These are phyloP conservation scores for Penicillium roqueforti DNA, from an alignment of 495 filamentous ascomycete species.

Conservation along the genomic window DNA sequence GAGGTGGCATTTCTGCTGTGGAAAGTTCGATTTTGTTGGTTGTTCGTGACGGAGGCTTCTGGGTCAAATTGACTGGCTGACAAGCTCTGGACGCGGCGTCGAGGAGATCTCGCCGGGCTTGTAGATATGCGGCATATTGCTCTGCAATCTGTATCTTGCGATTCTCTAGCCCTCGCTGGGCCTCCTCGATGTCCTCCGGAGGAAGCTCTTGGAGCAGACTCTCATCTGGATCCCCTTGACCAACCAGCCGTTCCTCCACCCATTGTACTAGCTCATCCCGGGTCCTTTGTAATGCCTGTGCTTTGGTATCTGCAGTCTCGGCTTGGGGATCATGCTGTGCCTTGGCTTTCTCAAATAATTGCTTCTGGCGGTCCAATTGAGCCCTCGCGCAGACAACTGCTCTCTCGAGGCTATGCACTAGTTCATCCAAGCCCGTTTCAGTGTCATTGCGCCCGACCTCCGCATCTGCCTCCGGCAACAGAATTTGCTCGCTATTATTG, in stretches of 20 bases:
- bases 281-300: conserved; percentile 47
- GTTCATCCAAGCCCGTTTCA: conserved; percentile 37
- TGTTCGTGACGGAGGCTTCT: conserved; percentile 29
- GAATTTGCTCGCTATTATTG: conserved; percentile 35
- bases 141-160: conserved; percentile 46
- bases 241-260: conserved; percentile 64
- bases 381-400: conserved; percentile 60
- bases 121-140: conserved; percentile 42
- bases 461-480: conserved; percentile 37
- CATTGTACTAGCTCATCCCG: conserved; percentile 65
- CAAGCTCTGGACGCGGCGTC: conserved; percentile 37
- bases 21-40: conserved; percentile 14
- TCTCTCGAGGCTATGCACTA: conserved; percentile 60
- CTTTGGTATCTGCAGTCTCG: conserved; percentile 34
- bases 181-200: conserved; percentile 35
- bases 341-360: conserved; percentile 55
- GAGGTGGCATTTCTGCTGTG: conserved; percentile 14
- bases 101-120: conserved; percentile 35
- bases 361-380: conserved; percentile 58
- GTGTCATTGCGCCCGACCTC: conserved; percentile 3
- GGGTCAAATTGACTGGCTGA: conserved; percentile 29
- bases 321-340: conserved; percentile 24
- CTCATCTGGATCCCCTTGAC: conserved; percentile 42
- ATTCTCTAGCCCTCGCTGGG: conserved; percentile 32
- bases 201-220: conserved; percentile 36